phyloP scores from a whole-genome alignment of 441 rosid species.

The Dalechampia spathulata region DNA sequence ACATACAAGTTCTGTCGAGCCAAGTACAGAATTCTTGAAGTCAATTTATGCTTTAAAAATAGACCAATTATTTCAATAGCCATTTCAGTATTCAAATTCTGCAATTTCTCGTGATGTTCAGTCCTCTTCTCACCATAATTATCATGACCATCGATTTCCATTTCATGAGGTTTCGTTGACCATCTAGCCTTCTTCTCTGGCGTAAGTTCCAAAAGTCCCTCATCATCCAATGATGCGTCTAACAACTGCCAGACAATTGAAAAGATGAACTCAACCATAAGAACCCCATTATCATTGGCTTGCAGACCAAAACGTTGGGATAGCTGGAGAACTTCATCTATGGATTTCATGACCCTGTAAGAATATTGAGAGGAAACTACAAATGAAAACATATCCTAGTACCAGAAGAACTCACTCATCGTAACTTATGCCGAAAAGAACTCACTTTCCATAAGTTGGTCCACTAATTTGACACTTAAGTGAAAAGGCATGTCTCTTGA shows the following conservation, averaged over 20 bases:
- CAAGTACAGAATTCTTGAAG: constrained; percentile 77
- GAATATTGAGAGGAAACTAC: constrained; percentile 13
- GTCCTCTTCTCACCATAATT: constrained; percentile 45
- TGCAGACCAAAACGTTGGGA: constrained; percentile 65
- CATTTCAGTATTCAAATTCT: constrained; percentile 60
- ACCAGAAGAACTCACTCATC: background rate
- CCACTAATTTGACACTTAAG: constrained; percentile 40
- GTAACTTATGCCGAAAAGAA: background rate
- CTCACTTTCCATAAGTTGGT: constrained; percentile 33
- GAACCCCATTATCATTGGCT: constrained; percentile 60
- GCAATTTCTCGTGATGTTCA: constrained; percentile 45
- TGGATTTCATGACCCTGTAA: constrained; percentile 78
- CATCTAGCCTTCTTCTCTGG: constrained; percentile 59
- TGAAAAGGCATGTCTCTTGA: constrained; percentile 70
- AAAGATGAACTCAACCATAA: constrained; percentile 71
- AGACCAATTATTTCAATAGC: constrained; percentile 72
- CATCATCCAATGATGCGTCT: constrained; percentile 92
- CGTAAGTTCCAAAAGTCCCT: constrained; percentile 73
- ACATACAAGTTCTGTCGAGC: constrained; percentile 74
- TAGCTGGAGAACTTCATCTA: constrained; percentile 67
- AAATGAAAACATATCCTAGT: constrained; percentile 2
- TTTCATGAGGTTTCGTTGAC: constrained; percentile 45
- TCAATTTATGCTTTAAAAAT: constrained; percentile 60
- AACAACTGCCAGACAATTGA: constrained; percentile 76
- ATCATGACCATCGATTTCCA: constrained; percentile 62